Evolutionary conservation across 1,139 yeast species (phyloP), one percentile per base, ranked within the genome.

Genomic region (Scheffersomyces lignicola): DNA sequence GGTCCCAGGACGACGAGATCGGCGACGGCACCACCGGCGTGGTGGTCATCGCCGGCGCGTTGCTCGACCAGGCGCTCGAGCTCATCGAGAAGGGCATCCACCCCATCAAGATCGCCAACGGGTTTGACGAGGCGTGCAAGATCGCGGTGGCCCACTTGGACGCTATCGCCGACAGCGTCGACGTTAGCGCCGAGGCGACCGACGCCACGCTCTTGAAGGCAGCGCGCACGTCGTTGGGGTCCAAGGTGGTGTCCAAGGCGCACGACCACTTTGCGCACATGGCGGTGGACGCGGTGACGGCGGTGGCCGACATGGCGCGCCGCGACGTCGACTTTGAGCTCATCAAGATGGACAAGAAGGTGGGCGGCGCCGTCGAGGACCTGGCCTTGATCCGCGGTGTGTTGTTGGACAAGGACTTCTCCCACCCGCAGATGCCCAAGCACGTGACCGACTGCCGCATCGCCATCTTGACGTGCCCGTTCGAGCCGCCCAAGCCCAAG

Each of bases 21-120:
- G 99, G 99, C 38, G 99, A 94, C 58, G 99, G 99, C 56, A 94
- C 99, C 27, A 94, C 99, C 3, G 98, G 98, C 53, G 99, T 94
- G 22, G 98, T 92, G 39, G 97, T 94, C 1, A 69, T 94, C 35
- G 97, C 98, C 2, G 87, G 96, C 49, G 95, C 97, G 2, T 70
- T 94, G 47, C 72, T 94, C 41, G 98, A 92, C 58, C 96, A 92
- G 65, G 97, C 98, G 2, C 66, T 85, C 39, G 97, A 89, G 57
- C 76, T 94, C 49, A 88, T 94, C 49, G 97, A 92, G 53, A 88
- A 87, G 67, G 98, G 97, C 36, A 90, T 94, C 43, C 98, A 94
- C 56, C 98, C 98, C 37, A 88, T 94, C 48, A 85, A 90, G 58
- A 82, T 94, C 49, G 98, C 97, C 43, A 90, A 92, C 61, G 98